Conservation (phyloP, 2,329 filamentous ascomycete genomes). For the Pseudopyrenochaeta lycopersici region DNA sequence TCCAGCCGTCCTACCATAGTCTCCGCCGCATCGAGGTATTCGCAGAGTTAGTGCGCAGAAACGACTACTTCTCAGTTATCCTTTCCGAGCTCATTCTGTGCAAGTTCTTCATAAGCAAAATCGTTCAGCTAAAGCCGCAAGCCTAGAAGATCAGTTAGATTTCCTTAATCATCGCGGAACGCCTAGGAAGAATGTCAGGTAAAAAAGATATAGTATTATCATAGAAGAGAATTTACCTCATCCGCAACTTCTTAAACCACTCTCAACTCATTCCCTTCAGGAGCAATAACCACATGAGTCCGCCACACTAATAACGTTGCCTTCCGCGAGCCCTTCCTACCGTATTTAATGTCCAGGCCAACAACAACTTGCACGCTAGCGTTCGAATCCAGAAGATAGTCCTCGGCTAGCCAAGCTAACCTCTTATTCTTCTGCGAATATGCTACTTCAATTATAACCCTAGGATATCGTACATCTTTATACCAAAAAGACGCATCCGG, state of each 20-base stretch:
- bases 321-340: conserved; percentile 16
- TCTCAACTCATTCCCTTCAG: conserved; percentile 15
- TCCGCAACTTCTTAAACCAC: conserved; percentile 11
- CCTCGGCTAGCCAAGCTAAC: conserved; percentile 21
- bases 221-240: conserved; percentile 17
- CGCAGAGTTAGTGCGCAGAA: conserved; percentile 8
- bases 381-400: conserved; percentile 17
- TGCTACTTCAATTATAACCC: conserved; percentile 24
- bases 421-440: conserved; percentile 22
- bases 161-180: conserved; percentile 1
- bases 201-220: not conserved
- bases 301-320: conserved; percentile 24
- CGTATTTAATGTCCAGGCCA: conserved; percentile 22
- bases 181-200: conserved; percentile 1
- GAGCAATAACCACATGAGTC: not conserved
- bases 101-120: conserved; percentile 11
- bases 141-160: conserved; percentile 7
- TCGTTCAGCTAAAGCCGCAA: conserved; percentile 4
- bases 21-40: conserved; percentile 17
- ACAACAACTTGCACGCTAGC: conserved; percentile 19
- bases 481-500: conserved; percentile 22
- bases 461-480: conserved; percentile 18
- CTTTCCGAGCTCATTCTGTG: not conserved
- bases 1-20: conserved; percentile 3
- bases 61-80: conserved; percentile 1